These are phyloP conservation scores for Tricholoma hemisulphureum DNA, from an alignment of 768 basidiomycete genomes.

Conservation along the genomic window DNA sequence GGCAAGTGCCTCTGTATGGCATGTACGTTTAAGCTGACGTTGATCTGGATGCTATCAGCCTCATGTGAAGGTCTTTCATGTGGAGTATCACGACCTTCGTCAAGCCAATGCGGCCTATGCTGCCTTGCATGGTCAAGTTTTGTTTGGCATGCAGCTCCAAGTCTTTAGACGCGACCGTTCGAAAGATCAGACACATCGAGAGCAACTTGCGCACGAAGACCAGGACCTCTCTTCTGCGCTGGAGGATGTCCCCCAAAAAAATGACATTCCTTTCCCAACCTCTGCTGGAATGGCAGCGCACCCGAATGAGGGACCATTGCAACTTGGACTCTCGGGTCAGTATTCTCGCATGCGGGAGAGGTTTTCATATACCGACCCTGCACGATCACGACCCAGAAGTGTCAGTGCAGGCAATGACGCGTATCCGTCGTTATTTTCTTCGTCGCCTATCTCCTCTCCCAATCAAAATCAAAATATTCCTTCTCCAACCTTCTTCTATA, in stretches of 20 bases:
- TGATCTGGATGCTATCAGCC: constrained; percentile 12
- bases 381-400: constrained; percentile 24
- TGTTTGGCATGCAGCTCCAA: constrained; percentile 53
- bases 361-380: constrained; percentile 24
- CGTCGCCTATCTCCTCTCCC: constrained; percentile 10
- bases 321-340: constrained; percentile 30
- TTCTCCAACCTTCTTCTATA: constrained; percentile 39
- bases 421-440: constrained; percentile 8
- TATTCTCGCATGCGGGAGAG: constrained; percentile 36
- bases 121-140: constrained; percentile 45
- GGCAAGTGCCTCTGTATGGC: constrained; percentile 18
- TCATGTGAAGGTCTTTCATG: constrained; percentile 41
- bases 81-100: constrained; percentile 70
- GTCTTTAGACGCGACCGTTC: constrained; percentile 33
- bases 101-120: constrained; percentile 52
- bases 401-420: constrained; percentile 27
- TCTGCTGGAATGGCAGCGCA: constrained; percentile 6
- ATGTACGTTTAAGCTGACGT: background rate
- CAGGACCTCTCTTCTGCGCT: background rate
- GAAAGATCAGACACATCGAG: constrained; percentile 2
- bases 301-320: constrained; percentile 10
- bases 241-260: constrained; percentile 3
- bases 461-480: constrained; percentile 14
- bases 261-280: constrained; percentile 2
- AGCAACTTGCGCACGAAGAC: constrained; percentile 5